A percentile compares a stretch with the other conserved stretches of the same genome.
Evolutionary conservation across 371 early-diverging fungal species (phyloP).

Genomic region (Synchytrium microbalum): DNA sequence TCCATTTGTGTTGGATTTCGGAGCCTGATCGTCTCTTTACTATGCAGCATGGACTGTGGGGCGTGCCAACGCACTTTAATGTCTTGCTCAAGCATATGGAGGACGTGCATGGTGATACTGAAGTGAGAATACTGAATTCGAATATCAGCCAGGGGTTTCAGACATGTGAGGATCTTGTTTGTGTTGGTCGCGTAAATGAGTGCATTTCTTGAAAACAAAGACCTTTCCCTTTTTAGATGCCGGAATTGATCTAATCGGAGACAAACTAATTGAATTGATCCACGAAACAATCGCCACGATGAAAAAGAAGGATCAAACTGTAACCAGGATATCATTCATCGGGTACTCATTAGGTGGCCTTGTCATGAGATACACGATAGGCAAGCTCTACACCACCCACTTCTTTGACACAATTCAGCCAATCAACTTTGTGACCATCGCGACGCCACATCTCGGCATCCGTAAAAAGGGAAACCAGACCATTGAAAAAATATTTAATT

Average conservation of each 20-base stretch:
- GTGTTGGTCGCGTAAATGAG: slow-evolving; percentile 46
- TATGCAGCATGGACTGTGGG: slow-evolving; percentile 62
- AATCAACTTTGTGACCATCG: slow-evolving; percentile 55
- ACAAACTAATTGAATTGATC: slow-evolving; percentile 1
- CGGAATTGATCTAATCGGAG: neutral
- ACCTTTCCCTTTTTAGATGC: neutral
- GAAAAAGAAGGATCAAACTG: slow-evolving; percentile 10
- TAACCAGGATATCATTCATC: slow-evolving; percentile 55
- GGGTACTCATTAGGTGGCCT: slow-evolving; percentile 81
- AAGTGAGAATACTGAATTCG: slow-evolving; percentile 36
- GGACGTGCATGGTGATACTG: neutral
- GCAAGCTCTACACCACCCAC: slow-evolving; percentile 49
- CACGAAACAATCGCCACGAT: slow-evolving; percentile 2
- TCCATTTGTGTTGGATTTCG: neutral
- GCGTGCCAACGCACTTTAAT: slow-evolving; percentile 46
- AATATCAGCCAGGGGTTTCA: slow-evolving; percentile 41
- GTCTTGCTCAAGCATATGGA: slow-evolving; percentile 28
- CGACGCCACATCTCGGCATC: slow-evolving; percentile 73
- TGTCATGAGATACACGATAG: slow-evolving; percentile 62
- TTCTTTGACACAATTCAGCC: slow-evolving; percentile 26
- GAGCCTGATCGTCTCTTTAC: slow-evolving; percentile 39
- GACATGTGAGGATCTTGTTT: slow-evolving; percentile 64
- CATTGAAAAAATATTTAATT: slow-evolving; percentile 43
- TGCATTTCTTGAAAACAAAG: slow-evolving; percentile 12
- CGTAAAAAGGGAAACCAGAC: slow-evolving; percentile 24